Evolutionary conservation across 1,284 basidiomycete genomes (phyloP), one percentile per base, ranked within the genome.

Genomic region (Ustilago hordei): DNA sequence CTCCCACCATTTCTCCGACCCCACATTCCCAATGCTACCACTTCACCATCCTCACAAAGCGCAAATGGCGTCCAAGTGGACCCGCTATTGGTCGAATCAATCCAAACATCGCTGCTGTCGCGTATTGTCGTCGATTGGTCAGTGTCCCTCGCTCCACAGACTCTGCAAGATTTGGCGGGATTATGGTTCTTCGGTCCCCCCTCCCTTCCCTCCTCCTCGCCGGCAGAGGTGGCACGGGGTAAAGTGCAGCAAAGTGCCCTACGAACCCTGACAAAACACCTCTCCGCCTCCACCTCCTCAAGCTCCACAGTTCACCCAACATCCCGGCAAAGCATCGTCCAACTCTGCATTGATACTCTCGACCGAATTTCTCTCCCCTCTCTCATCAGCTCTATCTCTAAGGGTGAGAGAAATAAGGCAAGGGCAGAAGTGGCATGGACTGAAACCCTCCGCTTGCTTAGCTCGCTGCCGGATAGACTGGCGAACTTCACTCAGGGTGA

Each of bases 401-500:
- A 31, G 3, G 43, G 34, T 1, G 60, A 69, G 8, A 15, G 13
- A 12, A 77, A 77, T 39, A 7, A 7, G 9, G 75, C 75, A 2
- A 15, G 69, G 4, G 55, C 65, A 0, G 60, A 56, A 5, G 66
- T 77, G 4, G 32, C 41, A 2, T 77, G 75, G 69, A 31, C n/a
- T 13, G 75, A 77, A 15, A 55, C 66, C 2, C 48, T 77, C 17
- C 50, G 75, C 1, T 31, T 72, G 19, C 23, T 61, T 6, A 28
- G 52, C 1, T 43, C 60, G 2, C 4, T 77, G 3, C 69, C 75
- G 2, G 75, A 77, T 28, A 62, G 75, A 3, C 35, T 77, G 15
- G 75, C 75, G 0, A 77, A 77, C 45, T 60, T 60, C 4, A 73
- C 60, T 5, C 39, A 19, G 15, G 74, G 69, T 1, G 12, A 60